Evolutionary conservation across 2,329 filamentous ascomycete species (phyloP), one percentile per base, ranked within the genome.

Genomic region (Ceratocystis alfenasii): DNA sequence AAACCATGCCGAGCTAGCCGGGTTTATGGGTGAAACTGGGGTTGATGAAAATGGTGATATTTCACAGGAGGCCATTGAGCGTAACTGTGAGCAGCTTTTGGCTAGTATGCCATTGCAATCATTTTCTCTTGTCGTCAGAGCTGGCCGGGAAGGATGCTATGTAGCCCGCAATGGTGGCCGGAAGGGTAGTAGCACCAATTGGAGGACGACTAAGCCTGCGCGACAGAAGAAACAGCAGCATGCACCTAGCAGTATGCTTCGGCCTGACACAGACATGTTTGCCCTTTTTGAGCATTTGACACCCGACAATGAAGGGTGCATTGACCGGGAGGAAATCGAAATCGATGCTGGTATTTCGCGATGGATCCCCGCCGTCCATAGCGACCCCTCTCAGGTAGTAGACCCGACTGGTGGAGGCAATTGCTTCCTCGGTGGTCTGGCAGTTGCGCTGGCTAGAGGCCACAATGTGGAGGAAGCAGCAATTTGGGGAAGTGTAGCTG

Each of bases 331-430:
- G 69, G 81, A 84, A 70, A 81, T 84, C 44, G 81, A 83, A 68
- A 76, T 87, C 53, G 81, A 88, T 69, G 82, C 85, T 15, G 85
- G 86, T 2, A 79, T 87, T 64, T 82, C 87, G 71, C 77, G 80
- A 67, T 95, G 90, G 89, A 76, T 96, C 28, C 89, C 89, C 12
- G 88, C 92, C 6, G 93, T 87, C 72, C 88, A 92, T 72, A 75
- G 73, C 4, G 73, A 76, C 46, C 53, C 70, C 0, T 67, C 70
- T 7, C 83, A 78, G 67, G 90, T 96, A 1, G 77, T 94, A n/a
- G 94, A 97, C 74, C 92, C 93, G 0, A 97, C 94, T 0, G 94
- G 94, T 8, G 94, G 91, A 22, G 94, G 94, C 0, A 99, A 99
- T 75, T 87, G 88, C 0, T 97, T 96, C 71, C 78, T 96, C 28